Base-by-base conservation (phyloP, 2,329 filamentous ascomycete species). In the Blastomyces gilchristii region DNA sequence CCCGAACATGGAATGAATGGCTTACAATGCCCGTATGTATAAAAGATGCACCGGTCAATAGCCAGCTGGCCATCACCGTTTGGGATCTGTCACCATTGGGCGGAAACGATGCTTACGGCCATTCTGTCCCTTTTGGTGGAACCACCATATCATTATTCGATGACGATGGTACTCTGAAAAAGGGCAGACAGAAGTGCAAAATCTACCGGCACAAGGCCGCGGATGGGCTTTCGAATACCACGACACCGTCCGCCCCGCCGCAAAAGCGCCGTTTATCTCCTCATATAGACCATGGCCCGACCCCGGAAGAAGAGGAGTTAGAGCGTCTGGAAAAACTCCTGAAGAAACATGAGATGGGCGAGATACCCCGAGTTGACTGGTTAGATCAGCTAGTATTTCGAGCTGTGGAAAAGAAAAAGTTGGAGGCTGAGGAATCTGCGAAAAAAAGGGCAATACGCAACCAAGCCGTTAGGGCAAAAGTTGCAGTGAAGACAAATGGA, bases 331-430 rank as follows among this genome's bases (percentile, higher is more conserved):
- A 97, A 71, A 87, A 86, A 62, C 76, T 97, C 28, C 89, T 99
- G 73, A 99, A 99, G 77, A 96, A 96, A 76, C 94, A 97, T 72
- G 95, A 99, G 73, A 95, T 97, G 88, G 92, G 91, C 22, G 94
- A 99, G 73, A 93, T 99, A 34, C 87, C 90, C 0, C 85, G 91
- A 18, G 89, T 96, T 58, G 90, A 95, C 70, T 99, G 94, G 95
- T 83, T 99, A 53, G 94, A 99, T 74, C 90, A 94, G 71, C 83
- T 97, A 69, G 92, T 97, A 2, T 99, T 96, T 73, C 87, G 93
- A 50, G 88, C 88, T 60, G 87, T 96, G 64, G 93, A 96, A 77
- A 94, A 89, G 76, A 82, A 86, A 63, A 85, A 87, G 28, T 73
- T 85, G 2, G 82, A 86, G 69, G 84, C 85, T 12, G 85, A 88